Conservation (phyloP, 768 basidiomycete species). For the Termitomyces bulborhizus region DNA sequence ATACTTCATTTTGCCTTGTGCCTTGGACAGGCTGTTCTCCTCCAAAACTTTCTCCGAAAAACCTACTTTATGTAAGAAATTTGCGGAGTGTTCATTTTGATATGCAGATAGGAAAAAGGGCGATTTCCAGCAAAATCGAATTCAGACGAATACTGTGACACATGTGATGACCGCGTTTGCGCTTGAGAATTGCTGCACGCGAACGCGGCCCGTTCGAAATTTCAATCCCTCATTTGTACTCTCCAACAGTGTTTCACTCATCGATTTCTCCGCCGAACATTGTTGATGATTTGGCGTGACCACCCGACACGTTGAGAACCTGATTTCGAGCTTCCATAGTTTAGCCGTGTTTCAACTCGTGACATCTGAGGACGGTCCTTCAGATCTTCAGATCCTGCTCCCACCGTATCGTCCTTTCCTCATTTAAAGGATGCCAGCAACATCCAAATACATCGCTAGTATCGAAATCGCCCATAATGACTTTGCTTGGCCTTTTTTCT, state of each 20-base stretch:
- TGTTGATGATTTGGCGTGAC: neutral
- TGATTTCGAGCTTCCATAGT: neutral
- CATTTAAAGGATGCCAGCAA: neutral
- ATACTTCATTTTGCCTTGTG: no score
- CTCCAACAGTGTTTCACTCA: no score
- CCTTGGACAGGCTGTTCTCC: no score
- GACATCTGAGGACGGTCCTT: neutral
- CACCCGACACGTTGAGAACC: neutral
- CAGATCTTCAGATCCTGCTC: neutral
- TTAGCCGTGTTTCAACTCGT: slow-evolving; percentile 6
- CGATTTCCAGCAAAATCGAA: no score
- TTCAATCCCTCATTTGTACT: neutral
- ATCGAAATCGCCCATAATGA: neutral
- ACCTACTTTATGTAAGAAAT: no score
- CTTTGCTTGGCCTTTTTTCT: slow-evolving; percentile 5
- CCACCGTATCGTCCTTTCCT: neutral
- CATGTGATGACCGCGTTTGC: no score
- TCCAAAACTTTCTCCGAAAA: no score
- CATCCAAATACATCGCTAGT: neutral
- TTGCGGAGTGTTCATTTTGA: no score
- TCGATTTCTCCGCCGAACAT: neutral
- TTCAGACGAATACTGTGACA: no score
- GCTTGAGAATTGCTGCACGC: neutral
- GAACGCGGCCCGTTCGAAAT: neutral
- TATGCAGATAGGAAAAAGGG: no score